These are phyloP conservation scores for Rubroboletus satanas DNA, from an alignment of 768 basidiomycete genomes.

Conservation along the genomic window DNA sequence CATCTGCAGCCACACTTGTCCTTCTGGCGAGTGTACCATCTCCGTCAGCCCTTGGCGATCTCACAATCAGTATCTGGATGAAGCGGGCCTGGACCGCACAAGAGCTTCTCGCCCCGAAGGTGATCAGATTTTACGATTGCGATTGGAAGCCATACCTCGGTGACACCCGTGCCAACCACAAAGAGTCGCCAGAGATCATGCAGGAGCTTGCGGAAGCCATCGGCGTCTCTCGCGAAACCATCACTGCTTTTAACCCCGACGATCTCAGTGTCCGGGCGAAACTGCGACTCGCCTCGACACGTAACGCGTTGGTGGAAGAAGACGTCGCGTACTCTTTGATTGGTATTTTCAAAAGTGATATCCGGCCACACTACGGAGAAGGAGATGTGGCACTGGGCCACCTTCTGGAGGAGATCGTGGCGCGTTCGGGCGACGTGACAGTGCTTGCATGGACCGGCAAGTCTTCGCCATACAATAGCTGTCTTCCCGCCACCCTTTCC, in stretches of 20 bases:
- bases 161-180: not conserved
- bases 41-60: not conserved
- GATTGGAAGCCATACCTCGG: not conserved
- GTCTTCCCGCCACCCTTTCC: not conserved
- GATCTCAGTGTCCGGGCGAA: not conserved
- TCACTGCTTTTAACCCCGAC: not conserved
- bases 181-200: not conserved
- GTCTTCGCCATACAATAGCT: constrained; percentile 8
- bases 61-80: not conserved
- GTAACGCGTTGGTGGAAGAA: constrained; percentile 1
- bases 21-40: not conserved
- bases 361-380: constrained; percentile 2
- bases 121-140: not conserved
- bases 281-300: constrained; percentile 8
- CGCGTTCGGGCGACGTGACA: not conserved
- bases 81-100: not conserved
- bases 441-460: constrained; percentile 5
- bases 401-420: constrained; percentile 4
- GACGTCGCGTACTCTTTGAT: constrained; percentile 11
- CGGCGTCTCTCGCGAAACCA: not conserved
- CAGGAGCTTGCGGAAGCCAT: not conserved
- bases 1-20: not conserved
- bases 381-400: constrained; percentile 2
- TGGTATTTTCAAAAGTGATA: constrained; percentile 11
- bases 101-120: not conserved